phyloP scores from a whole-genome alignment of 2,329 filamentous ascomycete species.

The Plectosphaerella sp. region DNA sequence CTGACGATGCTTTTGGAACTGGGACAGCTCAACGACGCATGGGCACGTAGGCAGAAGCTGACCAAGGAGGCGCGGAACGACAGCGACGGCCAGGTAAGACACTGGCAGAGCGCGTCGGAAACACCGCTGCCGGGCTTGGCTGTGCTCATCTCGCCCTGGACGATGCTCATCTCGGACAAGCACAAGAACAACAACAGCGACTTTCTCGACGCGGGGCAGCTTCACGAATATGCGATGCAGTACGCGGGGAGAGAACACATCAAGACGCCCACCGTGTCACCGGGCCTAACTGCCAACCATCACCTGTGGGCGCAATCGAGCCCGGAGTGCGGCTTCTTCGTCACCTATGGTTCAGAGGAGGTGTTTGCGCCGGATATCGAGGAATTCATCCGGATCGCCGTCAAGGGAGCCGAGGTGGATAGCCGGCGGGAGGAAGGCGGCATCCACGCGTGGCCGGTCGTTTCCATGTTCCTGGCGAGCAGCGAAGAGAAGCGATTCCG shows the following conservation, averaged over 20 bases:
- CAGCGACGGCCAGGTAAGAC: constrained; percentile 4
- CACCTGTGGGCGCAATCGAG: constrained; percentile 63
- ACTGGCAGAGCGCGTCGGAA: constrained; percentile 8
- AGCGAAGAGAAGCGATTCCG: constrained; percentile 44
- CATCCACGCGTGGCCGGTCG: constrained; percentile 82
- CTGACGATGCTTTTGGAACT: constrained; percentile 69
- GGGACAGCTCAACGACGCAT: constrained; percentile 34
- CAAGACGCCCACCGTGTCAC: constrained; percentile 45
- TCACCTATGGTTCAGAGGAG: constrained; percentile 73
- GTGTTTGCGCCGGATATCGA: constrained; percentile 70
- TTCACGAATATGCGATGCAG: constrained; percentile 66
- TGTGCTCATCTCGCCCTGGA: constrained; percentile 76
- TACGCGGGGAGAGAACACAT: constrained; percentile 52
- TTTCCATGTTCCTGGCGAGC: constrained; percentile 51
- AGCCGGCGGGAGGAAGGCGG: constrained; percentile 58
- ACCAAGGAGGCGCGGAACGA: constrained; percentile 2
- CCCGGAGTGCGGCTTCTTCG: constrained; percentile 62
- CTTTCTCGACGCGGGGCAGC: constrained; percentile 63
- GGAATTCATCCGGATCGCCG: constrained; percentile 51
- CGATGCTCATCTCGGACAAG: constrained; percentile 63
- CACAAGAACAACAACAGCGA: constrained; percentile 69
- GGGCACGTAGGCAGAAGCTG: constrained; percentile 5
- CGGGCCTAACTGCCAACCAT: constrained; percentile 63
- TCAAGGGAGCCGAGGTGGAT: constrained; percentile 48
- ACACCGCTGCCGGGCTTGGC: constrained; percentile 45